Evolutionary conservation across 2,329 filamentous ascomycete species (phyloP), one percentile per base, ranked within the genome.

Genomic region (Talaromyces sp.): DNA sequence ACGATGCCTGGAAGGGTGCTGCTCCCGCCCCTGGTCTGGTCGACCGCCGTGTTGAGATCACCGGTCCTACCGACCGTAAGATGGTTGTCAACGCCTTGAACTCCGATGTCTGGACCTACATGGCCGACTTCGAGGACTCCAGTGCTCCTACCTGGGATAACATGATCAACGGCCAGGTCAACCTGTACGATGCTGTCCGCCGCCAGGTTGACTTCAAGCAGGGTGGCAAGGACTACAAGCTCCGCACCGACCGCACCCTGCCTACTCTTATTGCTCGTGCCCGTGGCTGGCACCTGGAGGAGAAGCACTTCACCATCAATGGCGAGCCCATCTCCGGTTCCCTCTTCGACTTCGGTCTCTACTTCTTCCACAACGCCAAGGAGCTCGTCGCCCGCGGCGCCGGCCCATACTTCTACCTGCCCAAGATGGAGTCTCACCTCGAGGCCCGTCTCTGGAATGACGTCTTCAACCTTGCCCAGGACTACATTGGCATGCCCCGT

Each of bases 21-120:
- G 84, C 88, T 47, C 94, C 94, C 16, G 94, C 93, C 7, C 93
- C 94, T 0, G 94, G 94, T 53, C 83, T 97, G 51, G 86, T 96
- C 40, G 94, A 99, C 79, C 88, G 94, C 61, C 86, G 94, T 56
- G 90, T 97, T 29, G 94, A 99, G 80, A 99, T 97, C 69, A 99
- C 94, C 4, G 94, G 94, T 8, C 94, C 94, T 1, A 97, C 92
- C 6, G 94, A 97, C 77, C 85, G 94, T 64, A 99, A 97, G 84
- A 99, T 99, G 94, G 91, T 97, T 43, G 90, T 97, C 58, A 99
- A 99, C 74, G 94, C 94, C 9, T 72, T 97, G 72, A 99, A 97
- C 76, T 88, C 93, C 41, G 85, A 97, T 68, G 94, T 97, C 20
- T 97, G 90, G 88, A 97, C 93, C 51, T 99, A 97, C 70, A 99